These are phyloP conservation scores for Solanum paucissectum DNA, from an alignment of 257 asterid genomes.

Conservation along the genomic window DNA sequence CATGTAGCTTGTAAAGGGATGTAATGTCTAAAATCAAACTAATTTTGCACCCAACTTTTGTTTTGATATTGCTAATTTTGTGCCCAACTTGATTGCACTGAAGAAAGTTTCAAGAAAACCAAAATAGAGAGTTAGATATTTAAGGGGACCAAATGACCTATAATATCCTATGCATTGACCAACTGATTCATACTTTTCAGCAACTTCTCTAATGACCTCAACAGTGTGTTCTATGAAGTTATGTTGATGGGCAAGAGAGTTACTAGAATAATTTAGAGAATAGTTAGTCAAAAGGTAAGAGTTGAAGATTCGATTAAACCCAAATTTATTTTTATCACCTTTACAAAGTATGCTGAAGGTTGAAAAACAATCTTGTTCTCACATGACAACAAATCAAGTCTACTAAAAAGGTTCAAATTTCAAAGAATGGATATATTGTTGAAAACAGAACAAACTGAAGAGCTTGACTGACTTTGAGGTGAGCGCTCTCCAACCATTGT, in stretches of 20 bases:
- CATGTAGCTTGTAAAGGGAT: not conserved
- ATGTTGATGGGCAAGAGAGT: not conserved
- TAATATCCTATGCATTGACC: not conserved
- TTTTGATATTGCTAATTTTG: not conserved
- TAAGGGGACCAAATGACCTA: not conserved
- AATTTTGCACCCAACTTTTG: not conserved
- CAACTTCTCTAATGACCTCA: not conserved
- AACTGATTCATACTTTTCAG: not conserved
- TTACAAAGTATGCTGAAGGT: not conserved
- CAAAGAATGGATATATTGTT: not conserved
- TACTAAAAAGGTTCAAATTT: not conserved
- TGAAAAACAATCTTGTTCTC: not conserved
- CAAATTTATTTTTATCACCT: not conserved
- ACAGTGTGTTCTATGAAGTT: not conserved
- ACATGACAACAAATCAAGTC: not conserved
- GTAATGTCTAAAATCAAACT: not conserved
- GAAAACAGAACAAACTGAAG: not conserved
- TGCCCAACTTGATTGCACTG: not conserved
- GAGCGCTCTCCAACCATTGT: not conserved
- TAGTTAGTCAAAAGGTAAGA: not conserved
- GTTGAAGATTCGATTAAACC: not conserved
- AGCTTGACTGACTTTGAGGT: not conserved
- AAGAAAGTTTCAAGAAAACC: not conserved
- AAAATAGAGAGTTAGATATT: not conserved
- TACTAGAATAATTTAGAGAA: not conserved